Conservation (phyloP, 768 basidiomycete species). For the Serendipita vermifera region DNA sequence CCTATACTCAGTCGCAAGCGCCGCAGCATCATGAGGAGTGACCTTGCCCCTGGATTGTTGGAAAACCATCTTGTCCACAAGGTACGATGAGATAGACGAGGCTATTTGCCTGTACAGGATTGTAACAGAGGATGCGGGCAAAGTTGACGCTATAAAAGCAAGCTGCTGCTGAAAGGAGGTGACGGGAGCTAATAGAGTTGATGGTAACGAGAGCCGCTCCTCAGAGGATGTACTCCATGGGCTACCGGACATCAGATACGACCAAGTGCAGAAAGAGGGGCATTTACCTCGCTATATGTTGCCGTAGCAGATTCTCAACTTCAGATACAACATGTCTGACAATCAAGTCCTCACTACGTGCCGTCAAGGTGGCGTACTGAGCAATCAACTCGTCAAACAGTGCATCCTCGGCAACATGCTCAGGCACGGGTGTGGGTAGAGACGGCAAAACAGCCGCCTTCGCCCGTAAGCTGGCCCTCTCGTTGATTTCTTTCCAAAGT, state of each 20-base stretch:
- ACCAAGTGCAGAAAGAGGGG: neutral
- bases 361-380: slow-evolving; percentile 45
- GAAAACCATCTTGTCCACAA: slow-evolving; percentile 69
- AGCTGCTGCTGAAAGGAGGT: slow-evolving; percentile 74
- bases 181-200: slow-evolving; percentile 62
- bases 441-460: slow-evolving; percentile 36
- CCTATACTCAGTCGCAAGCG: slow-evolving; percentile 56
- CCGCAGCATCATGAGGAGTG: slow-evolving; percentile 43
- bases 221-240: slow-evolving; percentile 16
- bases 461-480: slow-evolving; percentile 42
- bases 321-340: slow-evolving; percentile 72
- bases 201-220: slow-evolving; percentile 42
- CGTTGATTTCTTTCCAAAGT: slow-evolving; percentile 69
- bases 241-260: slow-evolving; percentile 17
- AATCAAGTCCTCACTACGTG: slow-evolving; percentile 78
- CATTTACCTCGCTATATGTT: slow-evolving; percentile 46
- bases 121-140: slow-evolving; percentile 46
- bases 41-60: slow-evolving; percentile 58
- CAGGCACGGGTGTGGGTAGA: slow-evolving; percentile 33
- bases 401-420: slow-evolving; percentile 40
- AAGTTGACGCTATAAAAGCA: slow-evolving; percentile 44
- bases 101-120: slow-evolving; percentile 64
- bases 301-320: slow-evolving; percentile 59
- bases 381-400: slow-evolving; percentile 68
- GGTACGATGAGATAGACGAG: slow-evolving; percentile 55